Percentiles rank a stretch among this genome's conserved stretches.
phyloP scores from a whole-genome alignment of 208 protist species.

The Phytomonas sp. region DNA sequence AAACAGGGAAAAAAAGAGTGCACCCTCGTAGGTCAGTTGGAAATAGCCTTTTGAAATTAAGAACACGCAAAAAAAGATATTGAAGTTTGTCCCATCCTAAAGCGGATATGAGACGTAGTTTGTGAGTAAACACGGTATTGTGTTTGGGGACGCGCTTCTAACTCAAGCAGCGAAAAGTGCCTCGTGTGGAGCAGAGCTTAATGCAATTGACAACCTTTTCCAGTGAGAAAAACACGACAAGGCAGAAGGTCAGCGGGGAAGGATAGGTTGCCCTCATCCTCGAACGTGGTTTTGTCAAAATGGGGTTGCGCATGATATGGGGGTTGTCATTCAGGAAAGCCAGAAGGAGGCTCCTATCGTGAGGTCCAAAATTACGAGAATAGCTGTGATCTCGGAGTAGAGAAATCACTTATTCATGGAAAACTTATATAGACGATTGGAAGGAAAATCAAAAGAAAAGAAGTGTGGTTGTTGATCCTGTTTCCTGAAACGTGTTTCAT shows the following conservation, averaged over 20 bases:
- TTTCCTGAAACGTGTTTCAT: not conserved
- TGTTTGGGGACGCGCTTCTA: not conserved
- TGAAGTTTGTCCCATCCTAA: not conserved
- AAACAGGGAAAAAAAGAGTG: not conserved
- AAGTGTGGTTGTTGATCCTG: not conserved
- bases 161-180: not conserved
- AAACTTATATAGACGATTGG: not conserved
- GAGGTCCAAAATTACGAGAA: not conserved
- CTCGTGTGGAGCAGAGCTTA: too few relatives aligned
- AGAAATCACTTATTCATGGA: not conserved
- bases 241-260: not conserved
- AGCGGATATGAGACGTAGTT: not conserved
- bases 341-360: not conserved
- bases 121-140: not conserved
- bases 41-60: not conserved
- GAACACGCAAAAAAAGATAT: not conserved
- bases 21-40: not conserved
- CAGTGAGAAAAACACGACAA: not conserved
- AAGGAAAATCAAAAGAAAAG: not conserved
- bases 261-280: not conserved
- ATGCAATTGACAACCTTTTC: too few relatives aligned
- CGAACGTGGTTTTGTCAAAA: not conserved
- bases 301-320: not conserved
- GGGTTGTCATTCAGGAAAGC: not conserved
- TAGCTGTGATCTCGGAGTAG: not conserved